Base-by-base conservation (phyloP, 108 stramenopile species). In the Fragilaria crotonensis region DNA sequence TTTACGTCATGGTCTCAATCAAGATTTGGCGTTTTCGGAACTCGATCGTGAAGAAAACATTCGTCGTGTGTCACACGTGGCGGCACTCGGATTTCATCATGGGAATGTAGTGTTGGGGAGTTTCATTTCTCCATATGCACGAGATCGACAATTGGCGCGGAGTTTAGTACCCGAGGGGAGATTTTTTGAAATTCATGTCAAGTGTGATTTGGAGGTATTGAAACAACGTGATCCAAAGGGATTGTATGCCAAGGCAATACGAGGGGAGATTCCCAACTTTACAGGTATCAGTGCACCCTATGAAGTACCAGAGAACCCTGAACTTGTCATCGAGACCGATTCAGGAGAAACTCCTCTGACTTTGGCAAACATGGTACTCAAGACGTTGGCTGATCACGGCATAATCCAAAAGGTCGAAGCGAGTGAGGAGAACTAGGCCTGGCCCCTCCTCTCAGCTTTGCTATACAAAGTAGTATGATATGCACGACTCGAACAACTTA, bases 251-350 rank as follows among this genome's bases (percentile, higher is more conserved):
- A 71, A 86, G 75, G 95, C 92, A 17, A 66, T 79, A 49, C 76
- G 79, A 23, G 95, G 95, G 48, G 83, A 92, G 55, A 81, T 96
- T 57, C 84, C 86, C 62, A 74, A 78, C 68, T 92, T 95, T 76
- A 96, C 95, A 11, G 95, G 95, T 3, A 84, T 96, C 19, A 77
- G 79, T 59, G 93, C 85, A 32, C 95, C 95, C 5, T 96, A 91
- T 60, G 95, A 96, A 75, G 81, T 71, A 29, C 95, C 95, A 11
- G 27, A 62, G 17, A 59, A 67, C 21, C 71, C 93, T 17, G 93
- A 94, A 45, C 32, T 94, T 49, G 56, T 72, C 22, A 64, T 94
- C 22, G 75, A 81, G 27, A 76, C 74, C 5, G 54, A 67, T 30
- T 19, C 49, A 22, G 53, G 63, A 33, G 25, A 54, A 64, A 33